Base-by-base conservation (phyloP, 1,284 basidiomycete genomes). In the Ganoderma sp. region DNA sequence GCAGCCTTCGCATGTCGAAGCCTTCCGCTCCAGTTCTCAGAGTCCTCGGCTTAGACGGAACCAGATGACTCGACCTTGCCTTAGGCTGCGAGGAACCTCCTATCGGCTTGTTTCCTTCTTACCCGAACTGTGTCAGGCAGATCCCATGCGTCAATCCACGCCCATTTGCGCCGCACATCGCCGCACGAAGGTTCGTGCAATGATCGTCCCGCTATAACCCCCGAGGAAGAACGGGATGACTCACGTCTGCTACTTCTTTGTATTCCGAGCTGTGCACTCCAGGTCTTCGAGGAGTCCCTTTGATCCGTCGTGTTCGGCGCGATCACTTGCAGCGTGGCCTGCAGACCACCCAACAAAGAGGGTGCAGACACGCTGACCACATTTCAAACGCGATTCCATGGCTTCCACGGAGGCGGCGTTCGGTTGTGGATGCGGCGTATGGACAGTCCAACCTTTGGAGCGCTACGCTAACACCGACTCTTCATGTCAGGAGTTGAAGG, bases 151-250 rank as follows among this genome's bases (percentile, higher is more conserved):
- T 12, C 12, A 48, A 39, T 39, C 37, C 37, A 39, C 37, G n/a
- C n/a, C 8, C n/a, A 48, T 48, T 22, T 7, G 10, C n/a, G 45
- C 45, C 45, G 45, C 45, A 22, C n/a, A 22, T 45, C 8, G 43
- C 43, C 43, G 19, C 19, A 15, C 22, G 48, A 52, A 52, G 22
- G 48, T 28, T 25, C 48, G 48, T 52, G 48, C 9, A 28, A 5
- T 28, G 48, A 52, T 52, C 48, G 48, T 25, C 48, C 48, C 48
- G 48, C 48, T 22, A 52, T 52, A 52, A 25, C 48, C 9, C 48
- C 48, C 48, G 9, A n/a, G n/a, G 48, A 52, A 52, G 48, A 25
- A 14, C 48, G 12, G 22, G 48, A 52, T 52, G 48, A 52, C 48
- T 52, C 48, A 52, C 48, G 48, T 14, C 48, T 3, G 48, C 10